Percentiles rank a stretch among this genome's conserved stretches.
Evolutionary conservation across 2,329 filamentous ascomycete species (phyloP).

Genomic region (Capronia coronata): DNA sequence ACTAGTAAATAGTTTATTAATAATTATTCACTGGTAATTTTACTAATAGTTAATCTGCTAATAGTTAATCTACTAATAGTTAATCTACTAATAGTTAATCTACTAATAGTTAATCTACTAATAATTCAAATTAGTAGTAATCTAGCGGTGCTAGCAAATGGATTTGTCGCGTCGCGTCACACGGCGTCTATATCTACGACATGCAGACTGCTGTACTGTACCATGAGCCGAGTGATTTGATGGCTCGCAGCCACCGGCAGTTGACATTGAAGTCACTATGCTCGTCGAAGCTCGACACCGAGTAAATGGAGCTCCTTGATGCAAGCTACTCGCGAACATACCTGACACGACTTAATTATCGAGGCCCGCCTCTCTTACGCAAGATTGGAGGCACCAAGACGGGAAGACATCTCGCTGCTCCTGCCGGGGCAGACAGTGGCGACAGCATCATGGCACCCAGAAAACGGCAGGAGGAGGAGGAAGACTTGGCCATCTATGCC

Average conservation of each 20-base stretch:
- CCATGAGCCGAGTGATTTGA: too few species aligned
- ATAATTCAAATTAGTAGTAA: not conserved
- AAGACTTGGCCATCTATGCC: constrained; percentile 15
- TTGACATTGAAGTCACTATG: not conserved
- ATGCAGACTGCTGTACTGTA: too few species aligned
- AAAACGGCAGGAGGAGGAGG: constrained; percentile 2
- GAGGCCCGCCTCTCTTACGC: constrained; percentile 12
- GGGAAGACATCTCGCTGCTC: not conserved
- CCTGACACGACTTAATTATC: constrained; percentile 13
- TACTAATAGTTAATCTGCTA: too few species aligned
- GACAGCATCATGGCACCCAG: constrained; percentile 2
- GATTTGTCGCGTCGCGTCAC: constrained; percentile 2
- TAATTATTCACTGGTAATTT: too few species aligned
- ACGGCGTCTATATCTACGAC: not conserved
- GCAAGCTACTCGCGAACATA: constrained; percentile 21
- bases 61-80: too few species aligned
- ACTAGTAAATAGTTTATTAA: too few species aligned
- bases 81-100: too few species aligned
- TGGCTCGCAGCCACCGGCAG: not conserved
- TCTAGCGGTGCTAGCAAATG: too few species aligned
- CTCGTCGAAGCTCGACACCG: not conserved
- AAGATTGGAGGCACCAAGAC: constrained; percentile 10
- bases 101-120: too few species aligned
- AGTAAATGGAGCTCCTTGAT: constrained; percentile 13
- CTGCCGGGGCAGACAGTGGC: not conserved